Base-by-base conservation (phyloP, 2,329 filamentous ascomycete species). In the Diplocarpon rosae region DNA sequence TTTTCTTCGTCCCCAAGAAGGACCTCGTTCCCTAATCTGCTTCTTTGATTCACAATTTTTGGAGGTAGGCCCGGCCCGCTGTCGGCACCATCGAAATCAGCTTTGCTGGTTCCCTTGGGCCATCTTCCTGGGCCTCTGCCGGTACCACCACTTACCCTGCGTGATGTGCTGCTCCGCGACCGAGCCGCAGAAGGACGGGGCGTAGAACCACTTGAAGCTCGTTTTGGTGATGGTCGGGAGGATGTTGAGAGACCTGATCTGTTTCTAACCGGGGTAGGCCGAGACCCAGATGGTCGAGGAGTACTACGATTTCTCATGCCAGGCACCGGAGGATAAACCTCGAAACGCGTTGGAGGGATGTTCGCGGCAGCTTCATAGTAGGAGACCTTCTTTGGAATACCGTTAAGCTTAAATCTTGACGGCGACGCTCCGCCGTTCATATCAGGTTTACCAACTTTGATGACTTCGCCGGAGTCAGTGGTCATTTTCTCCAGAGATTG, bases 261-360 rank as follows among this genome's bases (percentile, higher is more conserved):
- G 9, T 42, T 46, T 27, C 51, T 49, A 36, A 50, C 17, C 31
- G 46, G 45, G 12, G 48, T 29, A 17, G 51, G 50, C 17, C 57
- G 51, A 24, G 56, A 54, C 28, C 45, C 41, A 15, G 53, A 49
- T 15, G 57, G 45, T 17, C 62, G 59, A 24, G 56, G 49, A 9
- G 52, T 52, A 6, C 48, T 68, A 16, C 75, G 69, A 41, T 67
- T 64, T 29, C 51, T 48, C 15, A 59, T 50, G 29, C 73, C 73
- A 15, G 74, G 74, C 8, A 83, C 65, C 0, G 82, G 76, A 8
- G 86, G 86, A 56, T 85, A 90, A 33, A 92, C 77, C 55, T 88
- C 82, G 61, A 87, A 93, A 29, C 85, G 76, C 1, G 70, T 78
- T 0, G 78, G 69, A 2, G 84, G 83, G 20, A 92, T 83, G 38